Evolutionary conservation across 2,329 filamentous ascomycete genomes (phyloP), one percentile per base, ranked within the genome.

Genomic region (Fusarium luffae): DNA sequence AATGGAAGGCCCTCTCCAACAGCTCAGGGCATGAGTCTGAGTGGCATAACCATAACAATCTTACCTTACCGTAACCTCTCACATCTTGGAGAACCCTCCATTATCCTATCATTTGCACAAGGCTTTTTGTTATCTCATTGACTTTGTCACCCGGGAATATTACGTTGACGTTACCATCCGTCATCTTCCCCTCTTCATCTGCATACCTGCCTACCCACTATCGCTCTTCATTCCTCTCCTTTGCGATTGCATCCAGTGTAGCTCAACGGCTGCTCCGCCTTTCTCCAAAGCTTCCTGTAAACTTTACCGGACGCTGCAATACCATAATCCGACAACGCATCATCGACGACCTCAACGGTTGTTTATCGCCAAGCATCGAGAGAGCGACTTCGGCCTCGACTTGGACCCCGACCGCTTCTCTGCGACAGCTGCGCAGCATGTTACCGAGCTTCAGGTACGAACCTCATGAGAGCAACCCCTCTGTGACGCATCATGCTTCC

Each of bases 401-500:
- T 50, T 47, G 37, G 43, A 44, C 43, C 43, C 30, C 60, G 54
- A 58, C 49, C 59, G 51, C 55, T 59, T 41, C 57, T 59, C 64
- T 63, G 52, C 44, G 47, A 59, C 67, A 66, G 47, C 63, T 57
- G 66, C 68, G 71, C 74, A 75, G 74, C 72, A 75, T 75, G 74
- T 73, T 73, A 71, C 64, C 57, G 48, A 69, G 59, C 62, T 69
- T 46, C 64, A 75, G 74, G 74, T 75, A 76, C 40, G 42, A 42
- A 42, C 59, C 54, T 56, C 28, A 32, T 25, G 41, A 32, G 40
- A 25, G 34, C 30, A 49, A 28, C 46, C 23, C 9, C 21, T 19
- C 28, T 43, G 19, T n/a, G 14, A 30, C 32, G 34, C 44, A 54
- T 60, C 43, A 25, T 63, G 32, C 12, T 58, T 42, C 30, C 60